Base-by-base conservation (phyloP, 1,284 basidiomycete genomes). In the Macrocystidia cucumis region DNA sequence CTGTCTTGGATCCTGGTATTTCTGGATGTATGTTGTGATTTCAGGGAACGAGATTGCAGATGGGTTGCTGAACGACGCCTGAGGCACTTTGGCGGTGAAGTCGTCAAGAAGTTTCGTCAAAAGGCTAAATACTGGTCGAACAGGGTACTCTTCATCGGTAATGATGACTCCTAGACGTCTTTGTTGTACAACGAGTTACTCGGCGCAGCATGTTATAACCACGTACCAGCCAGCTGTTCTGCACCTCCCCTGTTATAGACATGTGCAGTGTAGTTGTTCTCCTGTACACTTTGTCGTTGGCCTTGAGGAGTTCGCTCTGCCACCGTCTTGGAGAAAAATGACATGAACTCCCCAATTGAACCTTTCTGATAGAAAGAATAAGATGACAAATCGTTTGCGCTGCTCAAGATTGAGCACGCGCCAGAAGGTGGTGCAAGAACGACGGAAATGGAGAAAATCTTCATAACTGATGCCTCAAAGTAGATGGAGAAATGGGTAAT, bases 1-100 rank as follows among this genome's bases (percentile, higher is more conserved):
- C 65, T 98, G 93, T 44, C 84, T 77, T 5, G 96, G 96, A 60
- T 99, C 96, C 65, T 99, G 96, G 62, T 97, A 98, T 62, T 95
- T 92, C 56, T 77, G 69, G 32, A 98, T 62, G 59, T 93, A 98
- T 11, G 73, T 75, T 34, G 79, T 72, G 45, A 91, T 70, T 38
- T 88, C 80, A 32, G 72, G 74, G 66, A 77, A 88, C 32, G 61
- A 78, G 50, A 87, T 81, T 1, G 75, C 53, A 1, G 69, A 52
- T 5, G 81, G 79, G 39, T 72, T 78, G 41, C 60, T 56, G 56
- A 74, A 87, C 30, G 80, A 70, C 2, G 77, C 64, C 49, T 79
- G 72, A 5, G 85, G 83, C 1, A 91, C 74, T 62, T 88, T 82
- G 39, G 82, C 66, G 5, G 79, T 73, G 55, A 96, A 97, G 44